A percentile compares a stretch with the other conserved stretches of the same genome.
These are phyloP conservation scores for Gossypium turneri DNA, from an alignment of 345 rosid species.

Conservation along the genomic window DNA sequence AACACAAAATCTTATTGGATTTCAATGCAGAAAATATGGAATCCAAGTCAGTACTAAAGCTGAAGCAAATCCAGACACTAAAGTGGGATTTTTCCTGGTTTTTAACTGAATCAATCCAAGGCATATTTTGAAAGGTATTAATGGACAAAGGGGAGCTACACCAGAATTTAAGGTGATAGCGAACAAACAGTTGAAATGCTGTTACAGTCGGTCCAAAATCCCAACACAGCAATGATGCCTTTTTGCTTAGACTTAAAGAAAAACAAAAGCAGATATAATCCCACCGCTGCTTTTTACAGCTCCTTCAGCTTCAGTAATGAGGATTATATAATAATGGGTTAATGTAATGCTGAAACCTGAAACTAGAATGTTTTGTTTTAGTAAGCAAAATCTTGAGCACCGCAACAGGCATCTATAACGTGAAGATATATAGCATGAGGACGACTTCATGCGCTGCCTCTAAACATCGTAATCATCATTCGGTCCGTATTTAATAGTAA, in stretches of 20 bases:
- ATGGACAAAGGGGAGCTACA: background rate
- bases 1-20: slow-evolving; percentile 2
- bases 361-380: background rate
- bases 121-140: slow-evolving; percentile 1
- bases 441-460: background rate
- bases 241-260: background rate
- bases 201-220: background rate
- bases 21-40: background rate
- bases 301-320: background rate
- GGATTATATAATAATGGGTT: too few species aligned
- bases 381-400: background rate
- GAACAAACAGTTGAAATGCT: background rate
- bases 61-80: background rate
- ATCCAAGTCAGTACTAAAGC: slow-evolving; percentile 3
- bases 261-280: background rate
- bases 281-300: background rate
- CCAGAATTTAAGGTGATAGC: slow-evolving; percentile 9
- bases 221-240: background rate
- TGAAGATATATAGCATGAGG: background rate
- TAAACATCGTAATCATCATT: background rate
- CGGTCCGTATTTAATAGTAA: background rate
- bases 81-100: too few species aligned
- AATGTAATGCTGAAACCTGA: background rate
- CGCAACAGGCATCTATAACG: background rate
- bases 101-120: background rate